A percentile compares a stretch with the other conserved stretches of the same genome.
These are phyloP conservation scores for Xylariomycetidae sp. DNA, from an alignment of 2,329 filamentous ascomycete genomes.

Conservation along the genomic window DNA sequence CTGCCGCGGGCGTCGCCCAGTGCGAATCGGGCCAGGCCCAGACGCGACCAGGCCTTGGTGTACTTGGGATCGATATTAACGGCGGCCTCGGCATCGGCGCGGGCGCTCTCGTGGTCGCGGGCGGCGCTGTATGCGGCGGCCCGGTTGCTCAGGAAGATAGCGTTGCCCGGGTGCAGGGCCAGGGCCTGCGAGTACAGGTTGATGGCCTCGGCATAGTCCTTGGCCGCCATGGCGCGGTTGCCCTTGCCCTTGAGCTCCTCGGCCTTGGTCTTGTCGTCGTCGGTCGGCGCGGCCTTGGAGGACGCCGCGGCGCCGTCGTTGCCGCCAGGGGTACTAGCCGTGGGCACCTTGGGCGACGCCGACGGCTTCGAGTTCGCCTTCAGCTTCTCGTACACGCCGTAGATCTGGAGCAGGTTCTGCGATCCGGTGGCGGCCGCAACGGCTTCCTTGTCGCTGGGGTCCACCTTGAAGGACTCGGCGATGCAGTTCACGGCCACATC, in stretches of 20 bases:
- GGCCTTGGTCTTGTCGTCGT: conserved; percentile 70
- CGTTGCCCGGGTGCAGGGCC: conserved; percentile 74
- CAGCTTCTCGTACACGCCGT: conserved; percentile 93
- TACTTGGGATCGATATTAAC: conserved; percentile 85
- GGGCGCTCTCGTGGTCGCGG: conserved; percentile 78
- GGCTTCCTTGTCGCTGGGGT: conserved; percentile 70
- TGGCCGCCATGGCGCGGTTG: conserved; percentile 91
- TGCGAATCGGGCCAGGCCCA: conserved; percentile 87
- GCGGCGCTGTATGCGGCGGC: conserved; percentile 87
- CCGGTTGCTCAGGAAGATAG: conserved; percentile 96
- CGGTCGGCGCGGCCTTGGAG: conserved; percentile 31
- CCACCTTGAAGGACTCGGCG: conserved; percentile 90
- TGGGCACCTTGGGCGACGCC: conserved; percentile 33
- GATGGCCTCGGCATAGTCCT: conserved; percentile 81
- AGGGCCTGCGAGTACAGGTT: conserved; percentile 86
- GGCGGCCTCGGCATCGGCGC: conserved; percentile 84
- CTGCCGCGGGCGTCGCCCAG: conserved; percentile 85
- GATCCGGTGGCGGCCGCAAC: conserved; percentile 73
- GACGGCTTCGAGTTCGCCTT: conserved; percentile 50
- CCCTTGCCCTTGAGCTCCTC: conserved; percentile 86
- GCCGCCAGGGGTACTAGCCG: conserved; percentile 38
- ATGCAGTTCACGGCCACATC: conserved; percentile 95
- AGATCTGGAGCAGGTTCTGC: conserved; percentile 87
- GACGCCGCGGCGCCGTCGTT: conserved; percentile 10
- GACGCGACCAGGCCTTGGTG: conserved; percentile 93